Percentiles rank a stretch among this genome's conserved stretches.
phyloP scores from a whole-genome alignment of 306 rosid species.

The Cucumis cinereus region DNA sequence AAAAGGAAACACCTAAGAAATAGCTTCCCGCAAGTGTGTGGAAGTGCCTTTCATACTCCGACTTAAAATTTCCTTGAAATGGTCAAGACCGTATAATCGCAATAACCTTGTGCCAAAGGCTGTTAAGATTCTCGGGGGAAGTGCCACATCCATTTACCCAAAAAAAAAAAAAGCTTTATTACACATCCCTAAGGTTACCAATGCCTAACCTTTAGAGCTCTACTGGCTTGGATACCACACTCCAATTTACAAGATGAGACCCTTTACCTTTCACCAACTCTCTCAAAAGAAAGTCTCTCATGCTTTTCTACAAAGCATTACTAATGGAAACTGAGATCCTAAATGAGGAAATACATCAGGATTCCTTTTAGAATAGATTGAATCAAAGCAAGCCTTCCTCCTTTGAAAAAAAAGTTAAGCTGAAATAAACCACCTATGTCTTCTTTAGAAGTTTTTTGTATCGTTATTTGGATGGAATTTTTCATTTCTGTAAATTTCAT shows the following conservation, averaged over 20 bases:
- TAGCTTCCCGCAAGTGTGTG: not conserved
- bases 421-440: not conserved
- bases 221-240: not conserved
- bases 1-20: no score
- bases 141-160: not conserved
- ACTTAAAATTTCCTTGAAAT: not conserved
- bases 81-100: not conserved
- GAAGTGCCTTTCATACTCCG: not conserved
- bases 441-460: no score
- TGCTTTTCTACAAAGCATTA: not conserved
- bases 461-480: not conserved
- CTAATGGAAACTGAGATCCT: not conserved
- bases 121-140: not conserved
- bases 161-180: not conserved
- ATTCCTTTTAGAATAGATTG: not conserved
- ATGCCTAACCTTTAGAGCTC: not conserved
- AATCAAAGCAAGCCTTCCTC: not conserved
- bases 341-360: not conserved
- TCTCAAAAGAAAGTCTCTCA: not conserved
- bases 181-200: not conserved
- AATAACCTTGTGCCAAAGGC: not conserved
- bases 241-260: not conserved
- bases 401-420: not conserved
- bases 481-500: not conserved
- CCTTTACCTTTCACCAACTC: not conserved